phyloP scores from a whole-genome alignment of 108 stramenopile genomes.

The Cylindrotheca closterium region DNA sequence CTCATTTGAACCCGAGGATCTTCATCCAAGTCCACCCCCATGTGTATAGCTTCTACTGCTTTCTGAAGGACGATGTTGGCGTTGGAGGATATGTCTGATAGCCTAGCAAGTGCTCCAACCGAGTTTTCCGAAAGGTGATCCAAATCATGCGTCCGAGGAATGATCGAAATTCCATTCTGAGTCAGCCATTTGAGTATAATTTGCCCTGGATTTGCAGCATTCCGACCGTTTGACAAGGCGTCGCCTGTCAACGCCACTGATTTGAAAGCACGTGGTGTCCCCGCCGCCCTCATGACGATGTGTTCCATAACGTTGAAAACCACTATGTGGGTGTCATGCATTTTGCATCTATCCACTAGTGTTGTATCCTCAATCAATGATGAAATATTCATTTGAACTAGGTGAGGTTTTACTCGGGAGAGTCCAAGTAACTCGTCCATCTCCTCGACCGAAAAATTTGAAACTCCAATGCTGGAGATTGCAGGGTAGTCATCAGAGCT shows the following conservation, averaged over 20 bases:
- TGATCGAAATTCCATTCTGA: constrained; percentile 38
- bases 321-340: constrained; percentile 53
- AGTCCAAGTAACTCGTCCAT: constrained; percentile 41
- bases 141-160: constrained; percentile 37
- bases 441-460: constrained; percentile 66
- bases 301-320: constrained; percentile 78
- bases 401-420: constrained; percentile 46
- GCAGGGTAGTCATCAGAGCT: constrained; percentile 21
- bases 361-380: constrained; percentile 46
- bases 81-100: constrained; percentile 26
- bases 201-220: constrained; percentile 14
- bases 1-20: constrained; percentile 47
- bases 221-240: neutral
- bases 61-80: constrained; percentile 25
- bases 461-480: constrained; percentile 70
- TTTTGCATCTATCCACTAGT: constrained; percentile 36
- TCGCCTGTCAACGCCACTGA: neutral
- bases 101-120: constrained; percentile 17
- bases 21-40: constrained; percentile 37
- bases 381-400: constrained; percentile 72
- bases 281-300: constrained; percentile 17
- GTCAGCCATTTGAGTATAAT: constrained; percentile 37
- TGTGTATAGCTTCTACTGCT: constrained; percentile 48
- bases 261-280: constrained; percentile 33
- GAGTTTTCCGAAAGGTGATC: constrained; percentile 32